Evolutionary conservation across 2,329 filamentous ascomycete species (phyloP), one percentile per base, ranked within the genome.

Genomic region (Fusarium udum): DNA sequence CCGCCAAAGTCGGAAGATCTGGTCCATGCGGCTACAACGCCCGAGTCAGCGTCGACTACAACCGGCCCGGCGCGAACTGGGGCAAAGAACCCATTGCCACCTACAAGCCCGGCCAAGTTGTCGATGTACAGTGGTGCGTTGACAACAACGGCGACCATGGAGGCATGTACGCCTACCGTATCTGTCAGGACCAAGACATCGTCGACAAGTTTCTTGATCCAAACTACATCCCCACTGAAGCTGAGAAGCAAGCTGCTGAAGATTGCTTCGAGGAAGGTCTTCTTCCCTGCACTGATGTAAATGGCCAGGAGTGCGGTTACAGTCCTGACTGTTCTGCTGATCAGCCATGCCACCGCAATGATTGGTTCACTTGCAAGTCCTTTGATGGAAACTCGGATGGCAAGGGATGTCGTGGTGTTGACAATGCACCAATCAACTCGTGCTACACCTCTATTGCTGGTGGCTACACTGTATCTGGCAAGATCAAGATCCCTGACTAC

Each of bases 141-240:
- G 87, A 89, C 73, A 79, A 87, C 78, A 89, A 88, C 71, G 87
- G 87, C 1, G 87, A 89, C 71, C 87, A 89, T 69, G 86, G 87
- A 32, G 87, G 87, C 77, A 88, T 88, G 86, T 89, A 88, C 78
- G 83, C 78, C 72, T 89, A 87, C 77, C 85, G 87, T 15, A 84
- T 88, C 69, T 89, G 87, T 73, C 83, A 86, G 69, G 80, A 89
- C 71, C 86, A 88, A 71, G 80, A 78, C 0, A 77, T 89, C 0
- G 85, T 88, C 36, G 82, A 87, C 79, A 85, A 85, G 71, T 84
- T 89, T 73, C 78, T 87, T 4, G 83, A 84, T 2, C 82, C 85
- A 0, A 76, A 74, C 13, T 87, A 88, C 67, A 71, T 85, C 7
- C 87, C 87, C 0, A 88, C 85, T 5, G 78, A 84, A 1, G 84